Evolutionary conservation across 2,329 filamentous ascomycete species (phyloP).

Genomic region (Endothia cerciana): DNA sequence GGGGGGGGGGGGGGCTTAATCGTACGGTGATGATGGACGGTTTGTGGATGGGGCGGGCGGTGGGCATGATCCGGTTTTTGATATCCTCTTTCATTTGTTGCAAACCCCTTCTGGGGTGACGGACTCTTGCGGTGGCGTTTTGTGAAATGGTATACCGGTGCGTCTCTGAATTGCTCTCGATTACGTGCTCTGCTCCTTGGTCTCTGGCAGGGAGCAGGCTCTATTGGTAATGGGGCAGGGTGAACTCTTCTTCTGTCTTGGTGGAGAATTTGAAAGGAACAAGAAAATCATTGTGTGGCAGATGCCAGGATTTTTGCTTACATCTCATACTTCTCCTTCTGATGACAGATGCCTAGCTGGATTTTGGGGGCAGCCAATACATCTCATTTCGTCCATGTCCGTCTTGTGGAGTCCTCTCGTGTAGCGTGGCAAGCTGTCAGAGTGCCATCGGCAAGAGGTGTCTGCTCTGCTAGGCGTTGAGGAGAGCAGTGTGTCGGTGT

Average conservation of each 20-base stretch:
- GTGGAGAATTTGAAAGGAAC: not conserved
- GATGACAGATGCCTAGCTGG: not conserved
- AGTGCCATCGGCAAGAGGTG: not conserved
- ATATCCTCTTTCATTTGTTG: not conserved
- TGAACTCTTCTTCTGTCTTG: not conserved
- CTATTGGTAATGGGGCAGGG: not conserved
- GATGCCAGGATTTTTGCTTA: slow-evolving; percentile 16
- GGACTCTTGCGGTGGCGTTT: slow-evolving; percentile 22
- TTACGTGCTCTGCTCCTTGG: not conserved
- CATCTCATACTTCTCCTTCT: slow-evolving; percentile 4
- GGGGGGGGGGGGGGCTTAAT: no score
- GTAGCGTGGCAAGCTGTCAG: not conserved
- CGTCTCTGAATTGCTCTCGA: not conserved
- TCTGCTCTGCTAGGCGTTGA: no score
- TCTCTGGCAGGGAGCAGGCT: not conserved
- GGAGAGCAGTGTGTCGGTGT: no score
- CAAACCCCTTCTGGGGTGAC: not conserved
- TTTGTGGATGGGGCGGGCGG: not conserved
- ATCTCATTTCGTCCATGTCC: not conserved
- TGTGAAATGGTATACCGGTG: slow-evolving; percentile 7
- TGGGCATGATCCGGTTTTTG: not conserved
- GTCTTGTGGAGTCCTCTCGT: not conserved
- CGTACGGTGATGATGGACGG: not conserved
- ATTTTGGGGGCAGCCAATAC: not conserved
- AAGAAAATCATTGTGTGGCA: slow-evolving; percentile 2